Evolutionary conservation across 2,329 filamentous ascomycete genomes (phyloP).

Genomic region (Scytalidium sp.): DNA sequence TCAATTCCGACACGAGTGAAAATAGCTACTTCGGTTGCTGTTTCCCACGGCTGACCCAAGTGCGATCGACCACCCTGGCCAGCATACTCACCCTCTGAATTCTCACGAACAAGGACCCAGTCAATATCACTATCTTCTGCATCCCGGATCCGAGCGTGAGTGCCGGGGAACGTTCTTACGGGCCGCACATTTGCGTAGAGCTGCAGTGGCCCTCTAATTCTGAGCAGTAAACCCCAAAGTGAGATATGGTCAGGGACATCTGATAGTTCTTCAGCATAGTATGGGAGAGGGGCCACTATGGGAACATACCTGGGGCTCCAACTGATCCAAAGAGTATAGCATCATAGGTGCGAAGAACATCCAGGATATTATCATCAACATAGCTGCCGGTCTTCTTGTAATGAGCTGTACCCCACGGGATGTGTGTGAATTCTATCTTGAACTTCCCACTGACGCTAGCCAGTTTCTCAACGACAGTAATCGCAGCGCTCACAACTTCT

Average conservation of each 20-base stretch:
- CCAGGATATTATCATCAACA: conserved; percentile 53
- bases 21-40: conserved; percentile 57
- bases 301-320: conserved; percentile 44
- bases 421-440: conserved; percentile 54
- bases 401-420: conserved; percentile 56
- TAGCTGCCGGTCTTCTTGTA: conserved; percentile 57
- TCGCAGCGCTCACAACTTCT: conserved; percentile 56
- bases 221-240: conserved; percentile 60
- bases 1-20: conserved; percentile 59
- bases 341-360: conserved; percentile 49
- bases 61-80: conserved; percentile 61
- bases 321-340: conserved; percentile 59
- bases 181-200: conserved; percentile 65
- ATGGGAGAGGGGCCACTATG: not conserved
- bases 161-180: conserved; percentile 54
- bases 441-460: conserved; percentile 52
- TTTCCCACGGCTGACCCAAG: conserved; percentile 52
- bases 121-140: conserved; percentile 46
- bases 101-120: conserved; percentile 64
- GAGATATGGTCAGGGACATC: conserved; percentile 63
- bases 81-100: conserved; percentile 62
- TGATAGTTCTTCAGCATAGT: conserved; percentile 14
- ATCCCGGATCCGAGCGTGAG: conserved; percentile 48
- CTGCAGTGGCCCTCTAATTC: conserved; percentile 44
- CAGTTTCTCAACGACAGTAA: conserved; percentile 57